Percentiles rank a stretch among this genome's conserved stretches.
Conservation (phyloP, 164 flowering plant genomes). For the Piper longum region DNA sequence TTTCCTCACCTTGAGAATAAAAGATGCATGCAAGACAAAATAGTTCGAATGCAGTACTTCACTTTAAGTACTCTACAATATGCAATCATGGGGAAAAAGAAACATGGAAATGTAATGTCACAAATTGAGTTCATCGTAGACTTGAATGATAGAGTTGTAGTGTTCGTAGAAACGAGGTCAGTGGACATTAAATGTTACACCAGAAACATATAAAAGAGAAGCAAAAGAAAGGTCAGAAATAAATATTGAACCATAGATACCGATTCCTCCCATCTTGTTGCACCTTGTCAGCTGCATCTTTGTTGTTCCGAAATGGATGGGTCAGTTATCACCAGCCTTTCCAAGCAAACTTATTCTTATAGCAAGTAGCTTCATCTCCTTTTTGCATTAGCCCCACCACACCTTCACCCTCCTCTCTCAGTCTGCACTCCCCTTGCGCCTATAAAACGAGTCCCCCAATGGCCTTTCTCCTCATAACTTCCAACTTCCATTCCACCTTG, state of each 20-base stretch:
- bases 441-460: slow-evolving; percentile 23
- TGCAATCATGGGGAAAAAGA: too few relatives aligned
- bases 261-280: slow-evolving; percentile 16
- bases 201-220: not conserved
- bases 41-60: too few relatives aligned
- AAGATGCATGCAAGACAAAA: too few relatives aligned
- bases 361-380: slow-evolving; percentile 24
- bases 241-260: slow-evolving; percentile 9
- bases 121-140: too few relatives aligned
- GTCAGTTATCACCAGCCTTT: slow-evolving; percentile 15
- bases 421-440: slow-evolving; percentile 15
- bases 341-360: slow-evolving; percentile 22
- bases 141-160: too few relatives aligned
- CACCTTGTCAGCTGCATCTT: slow-evolving; percentile 8
- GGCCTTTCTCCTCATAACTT: slow-evolving; percentile 10
- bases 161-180: too few relatives aligned
- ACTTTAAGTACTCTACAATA: too few relatives aligned
- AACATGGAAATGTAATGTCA: too few relatives aligned
- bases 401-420: not conserved
- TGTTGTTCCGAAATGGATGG: slow-evolving; percentile 16
- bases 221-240: not conserved
- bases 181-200: too few relatives aligned
- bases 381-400: not conserved
- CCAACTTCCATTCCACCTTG: slow-evolving; percentile 5
- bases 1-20: too few relatives aligned